phyloP scores from a whole-genome alignment of 2,329 filamentous ascomycete genomes.

The Fusarium sambucinum region DNA sequence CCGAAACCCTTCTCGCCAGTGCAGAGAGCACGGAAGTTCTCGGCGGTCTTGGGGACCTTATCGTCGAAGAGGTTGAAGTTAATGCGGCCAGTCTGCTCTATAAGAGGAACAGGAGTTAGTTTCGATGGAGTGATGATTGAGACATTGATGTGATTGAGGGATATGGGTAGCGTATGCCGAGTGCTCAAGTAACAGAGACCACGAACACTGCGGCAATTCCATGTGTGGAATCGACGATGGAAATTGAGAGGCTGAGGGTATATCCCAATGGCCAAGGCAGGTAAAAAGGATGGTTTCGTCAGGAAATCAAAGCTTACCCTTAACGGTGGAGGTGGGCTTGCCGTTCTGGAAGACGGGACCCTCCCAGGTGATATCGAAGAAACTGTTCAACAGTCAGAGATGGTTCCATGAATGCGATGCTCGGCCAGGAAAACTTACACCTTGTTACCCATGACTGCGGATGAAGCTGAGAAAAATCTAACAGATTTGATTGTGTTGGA shows the following conservation, averaged over 20 bases:
- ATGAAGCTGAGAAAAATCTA: constrained; percentile 65
- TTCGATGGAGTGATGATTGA: neutral
- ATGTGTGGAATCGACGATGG: neutral
- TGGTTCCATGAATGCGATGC: constrained; percentile 22
- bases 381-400: constrained; percentile 58
- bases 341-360: constrained; percentile 76
- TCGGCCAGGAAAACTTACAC: constrained; percentile 65
- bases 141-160: constrained; percentile 15
- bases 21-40: constrained; percentile 89
- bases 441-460: constrained; percentile 78
- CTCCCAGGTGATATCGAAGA: constrained; percentile 80
- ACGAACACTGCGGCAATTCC: neutral
- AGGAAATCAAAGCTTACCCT: constrained; percentile 64
- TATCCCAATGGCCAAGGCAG: constrained; percentile 6
- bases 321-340: constrained; percentile 65
- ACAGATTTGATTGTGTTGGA: constrained; percentile 55
- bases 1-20: constrained; percentile 84
- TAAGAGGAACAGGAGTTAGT: constrained; percentile 39
- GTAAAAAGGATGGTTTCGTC: constrained; percentile 13
- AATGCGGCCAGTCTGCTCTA: constrained; percentile 82
- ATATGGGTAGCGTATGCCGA: constrained; percentile 17
- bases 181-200: constrained; percentile 11
- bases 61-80: constrained; percentile 90
- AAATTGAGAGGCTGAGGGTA: neutral
- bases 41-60: constrained; percentile 86